A percentile compares a stretch with the other conserved stretches of the same genome.
These are phyloP conservation scores for Penicillium vulpinum DNA, from an alignment of 2,329 filamentous ascomycete genomes.

Conservation along the genomic window DNA sequence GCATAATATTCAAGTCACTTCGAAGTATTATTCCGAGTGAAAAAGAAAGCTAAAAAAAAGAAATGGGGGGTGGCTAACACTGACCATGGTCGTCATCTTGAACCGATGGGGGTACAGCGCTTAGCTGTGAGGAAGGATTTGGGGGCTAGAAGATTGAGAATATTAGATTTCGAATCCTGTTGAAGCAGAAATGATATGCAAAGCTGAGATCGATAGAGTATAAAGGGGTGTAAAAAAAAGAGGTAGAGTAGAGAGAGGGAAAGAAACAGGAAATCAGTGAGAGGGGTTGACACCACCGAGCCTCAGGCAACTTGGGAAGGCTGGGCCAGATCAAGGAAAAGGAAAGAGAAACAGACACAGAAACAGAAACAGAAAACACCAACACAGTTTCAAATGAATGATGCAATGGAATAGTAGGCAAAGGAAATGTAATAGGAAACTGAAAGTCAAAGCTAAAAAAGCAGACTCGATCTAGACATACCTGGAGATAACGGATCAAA, in stretches of 20 bases:
- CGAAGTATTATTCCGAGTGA: neutral
- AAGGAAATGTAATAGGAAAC: neutral
- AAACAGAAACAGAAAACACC: neutral
- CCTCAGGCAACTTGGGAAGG: slow-evolving; percentile 21
- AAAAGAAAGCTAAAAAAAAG: neutral
- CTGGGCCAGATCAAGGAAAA: slow-evolving; percentile 5
- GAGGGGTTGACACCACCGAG: slow-evolving; percentile 17
- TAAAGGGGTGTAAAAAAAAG: slow-evolving; percentile 10
- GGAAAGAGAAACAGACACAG: neutral
- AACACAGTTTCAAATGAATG: neutral
- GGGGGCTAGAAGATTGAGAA: slow-evolving; percentile 6
- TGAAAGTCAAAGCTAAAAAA: neutral
- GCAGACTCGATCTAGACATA: slow-evolving; percentile 5
- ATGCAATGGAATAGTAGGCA: neutral
- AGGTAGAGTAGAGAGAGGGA: slow-evolving; percentile 12
- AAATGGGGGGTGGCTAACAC: slow-evolving; percentile 14
- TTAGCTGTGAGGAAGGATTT: slow-evolving; percentile 27
- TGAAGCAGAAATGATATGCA: neutral
- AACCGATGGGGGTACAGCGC: slow-evolving; percentile 30
- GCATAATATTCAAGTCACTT: neutral
- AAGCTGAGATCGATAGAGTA: slow-evolving; percentile 4
- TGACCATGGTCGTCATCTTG: slow-evolving; percentile 44
- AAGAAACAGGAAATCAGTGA: slow-evolving; percentile 9
- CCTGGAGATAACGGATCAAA: slow-evolving; percentile 15
- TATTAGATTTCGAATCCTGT: slow-evolving; percentile 7